Conservation (phyloP, 345 rosid genomes). For the Jatropha curcas region DNA sequence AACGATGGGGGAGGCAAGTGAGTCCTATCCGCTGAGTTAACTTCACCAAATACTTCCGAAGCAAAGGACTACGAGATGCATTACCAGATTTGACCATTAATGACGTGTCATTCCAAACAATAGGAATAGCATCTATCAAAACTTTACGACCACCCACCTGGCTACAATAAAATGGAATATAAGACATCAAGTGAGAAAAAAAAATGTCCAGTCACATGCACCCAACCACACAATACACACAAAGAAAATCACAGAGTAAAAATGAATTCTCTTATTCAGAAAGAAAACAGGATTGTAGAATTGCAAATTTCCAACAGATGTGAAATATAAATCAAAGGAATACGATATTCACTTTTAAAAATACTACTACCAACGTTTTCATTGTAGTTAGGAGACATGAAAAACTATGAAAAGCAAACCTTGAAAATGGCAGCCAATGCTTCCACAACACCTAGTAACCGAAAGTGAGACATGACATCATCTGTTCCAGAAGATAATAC, state of each 20-base stretch:
- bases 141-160: conserved; percentile 74
- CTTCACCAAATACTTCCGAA: conserved; percentile 82
- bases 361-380: neutral
- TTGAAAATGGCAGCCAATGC: conserved; percentile 89
- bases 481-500: conserved; percentile 61
- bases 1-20: conserved; percentile 79
- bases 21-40: conserved; percentile 86
- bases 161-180: conserved; percentile 34
- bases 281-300: neutral
- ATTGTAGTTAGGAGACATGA: neutral
- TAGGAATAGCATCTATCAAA: conserved; percentile 61
- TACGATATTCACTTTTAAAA: neutral
- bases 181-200: conserved; percentile 23
- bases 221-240: no score
- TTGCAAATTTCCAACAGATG: neutral
- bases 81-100: conserved; percentile 54
- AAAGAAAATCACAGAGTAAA: neutral
- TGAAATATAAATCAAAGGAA: neutral
- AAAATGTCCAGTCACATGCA: conserved; percentile 14
- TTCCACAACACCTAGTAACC: conserved; percentile 80
- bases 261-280: no score
- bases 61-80: conserved; percentile 74
- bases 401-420: conserved; percentile 45
- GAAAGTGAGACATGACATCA: conserved; percentile 63
- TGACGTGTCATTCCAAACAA: conserved; percentile 62